These are phyloP conservation scores for Nemania sp. DNA, from an alignment of 2,329 filamentous ascomycete species.

Conservation along the genomic window DNA sequence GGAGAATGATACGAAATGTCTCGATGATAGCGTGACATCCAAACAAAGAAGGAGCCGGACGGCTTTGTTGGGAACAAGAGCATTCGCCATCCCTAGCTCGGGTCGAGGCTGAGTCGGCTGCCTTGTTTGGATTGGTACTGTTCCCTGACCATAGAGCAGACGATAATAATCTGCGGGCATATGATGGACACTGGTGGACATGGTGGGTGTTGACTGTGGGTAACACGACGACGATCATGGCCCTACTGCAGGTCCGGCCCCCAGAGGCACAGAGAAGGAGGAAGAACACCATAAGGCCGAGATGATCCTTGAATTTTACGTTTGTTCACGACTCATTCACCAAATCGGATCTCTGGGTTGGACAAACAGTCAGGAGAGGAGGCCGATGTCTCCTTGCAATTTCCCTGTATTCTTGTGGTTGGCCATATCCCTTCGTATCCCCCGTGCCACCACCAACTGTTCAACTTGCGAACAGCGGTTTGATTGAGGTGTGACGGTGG, in stretches of 20 bases:
- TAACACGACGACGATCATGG: constrained; percentile 32
- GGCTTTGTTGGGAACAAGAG: constrained; percentile 8
- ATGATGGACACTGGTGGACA: constrained; percentile 1
- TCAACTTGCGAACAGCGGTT: background rate
- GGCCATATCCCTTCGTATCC: background rate
- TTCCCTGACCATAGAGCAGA: constrained; percentile 20
- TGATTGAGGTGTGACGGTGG: constrained; percentile 7
- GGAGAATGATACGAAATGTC: background rate
- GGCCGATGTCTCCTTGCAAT: background rate
- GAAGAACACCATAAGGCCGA: constrained; percentile 5
- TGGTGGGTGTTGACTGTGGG: constrained; percentile 30
- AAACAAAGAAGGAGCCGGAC: constrained; percentile 26
- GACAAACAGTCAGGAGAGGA: background rate
- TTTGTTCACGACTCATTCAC: background rate
- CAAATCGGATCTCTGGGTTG: constrained; percentile 12
- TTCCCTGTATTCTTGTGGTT: background rate
- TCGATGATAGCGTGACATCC: constrained; percentile 15
- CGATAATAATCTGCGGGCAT: constrained; percentile 8
- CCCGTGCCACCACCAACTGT: constrained; percentile 5
- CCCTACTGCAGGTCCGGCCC: constrained; percentile 31
- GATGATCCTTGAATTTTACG: constrained; percentile 23
- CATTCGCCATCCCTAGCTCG: constrained; percentile 17
- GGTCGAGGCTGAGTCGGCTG: constrained; percentile 28
- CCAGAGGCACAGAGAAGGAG: background rate
- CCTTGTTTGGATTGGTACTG: constrained; percentile 27